Evolutionary conservation across 352 stramenopile species (phyloP), one percentile per base, ranked within the genome.

Genomic region (Globisporangium nodosum): DNA sequence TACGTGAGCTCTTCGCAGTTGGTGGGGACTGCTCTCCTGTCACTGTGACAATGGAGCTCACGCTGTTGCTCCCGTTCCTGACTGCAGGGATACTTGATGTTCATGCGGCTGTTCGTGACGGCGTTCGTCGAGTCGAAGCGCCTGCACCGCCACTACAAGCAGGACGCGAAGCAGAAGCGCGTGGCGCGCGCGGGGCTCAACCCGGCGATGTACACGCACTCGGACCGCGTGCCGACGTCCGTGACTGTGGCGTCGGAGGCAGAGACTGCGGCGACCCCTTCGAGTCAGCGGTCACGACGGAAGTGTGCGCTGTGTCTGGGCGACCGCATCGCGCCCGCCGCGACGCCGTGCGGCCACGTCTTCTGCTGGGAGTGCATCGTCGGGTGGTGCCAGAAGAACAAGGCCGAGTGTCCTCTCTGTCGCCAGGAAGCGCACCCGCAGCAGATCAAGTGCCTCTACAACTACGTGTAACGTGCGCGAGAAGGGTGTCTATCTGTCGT

Each of bases 291-390:
- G 24, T 57, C 54, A 31, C 56, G 60, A 51, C 85, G 83, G 42
- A 96, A 96, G 58, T 97, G 89, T 56, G 83, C 86, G 16, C 74
- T 97, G 27, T 97, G 89, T 66, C 78, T 97, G 18, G 80, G 81
- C 7, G 76, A 88, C 48, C 84, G 87, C 54, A 72, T 78, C 59
- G 73, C 83, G 16, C 81, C 87, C 11, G 76, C 86, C 13, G 83
- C 80, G 12, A 97, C 89, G 18, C 89, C 87, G 0, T 97, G 89
- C 49, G 89, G 89, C 30, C 89, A 97, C 61, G 73, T 97, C 31
- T 97, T 97, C 72, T 97, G 89, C 66, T 97, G 89, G 89, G 85
- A 96, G 27, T 97, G 89, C 56, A 95, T 97, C 60, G 83, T 97
- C n/a, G 85, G 87, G 13, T 97, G 89, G 89, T 96, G 89, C 61